These are phyloP conservation scores for Lotmaria passim DNA, from an alignment of 208 protist genomes.

Conservation along the genomic window DNA sequence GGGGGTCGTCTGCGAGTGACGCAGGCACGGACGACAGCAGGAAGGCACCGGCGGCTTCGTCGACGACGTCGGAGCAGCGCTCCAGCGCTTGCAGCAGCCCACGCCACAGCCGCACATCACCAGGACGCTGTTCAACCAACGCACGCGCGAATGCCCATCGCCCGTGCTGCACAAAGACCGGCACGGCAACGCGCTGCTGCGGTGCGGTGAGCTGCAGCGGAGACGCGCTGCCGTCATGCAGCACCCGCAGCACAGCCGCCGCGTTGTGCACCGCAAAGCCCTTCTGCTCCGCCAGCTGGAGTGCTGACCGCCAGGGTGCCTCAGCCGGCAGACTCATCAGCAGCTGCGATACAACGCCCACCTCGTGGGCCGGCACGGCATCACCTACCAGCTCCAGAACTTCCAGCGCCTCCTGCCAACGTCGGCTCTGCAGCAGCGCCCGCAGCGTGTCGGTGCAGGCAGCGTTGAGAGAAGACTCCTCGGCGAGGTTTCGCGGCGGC, in stretches of 20 bases:
- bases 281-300: slow-evolving; percentile 12
- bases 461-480: slow-evolving; percentile 56
- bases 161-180: slow-evolving; percentile 25
- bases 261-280: slow-evolving; percentile 7
- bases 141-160: slow-evolving; percentile 23
- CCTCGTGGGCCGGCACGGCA: slow-evolving; percentile 37
- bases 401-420: slow-evolving; percentile 66
- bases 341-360: slow-evolving; percentile 46
- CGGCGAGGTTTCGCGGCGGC: slow-evolving; percentile 34
- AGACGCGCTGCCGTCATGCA: slow-evolving; percentile 15
- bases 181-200: slow-evolving; percentile 9
- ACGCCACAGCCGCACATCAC: slow-evolving; percentile 21
- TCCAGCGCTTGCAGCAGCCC: slow-evolving; percentile 31
- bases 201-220: background rate
- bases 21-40: slow-evolving; percentile 12
- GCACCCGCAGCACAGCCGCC: slow-evolving; percentile 4
- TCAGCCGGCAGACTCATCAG: slow-evolving; percentile 44
- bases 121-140: background rate
- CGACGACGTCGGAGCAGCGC: slow-evolving; percentile 10
- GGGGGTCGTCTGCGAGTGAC: background rate
- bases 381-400: slow-evolving; percentile 45
- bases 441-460: slow-evolving; percentile 65
- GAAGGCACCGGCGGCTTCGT: background rate
- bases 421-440: slow-evolving; percentile 49
- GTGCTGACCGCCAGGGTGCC: slow-evolving; percentile 53